Percentiles rank a stretch among this genome's conserved stretches.
phyloP scores from a whole-genome alignment of 768 basidiomycete species.

The Rhizopogon roseolus region DNA sequence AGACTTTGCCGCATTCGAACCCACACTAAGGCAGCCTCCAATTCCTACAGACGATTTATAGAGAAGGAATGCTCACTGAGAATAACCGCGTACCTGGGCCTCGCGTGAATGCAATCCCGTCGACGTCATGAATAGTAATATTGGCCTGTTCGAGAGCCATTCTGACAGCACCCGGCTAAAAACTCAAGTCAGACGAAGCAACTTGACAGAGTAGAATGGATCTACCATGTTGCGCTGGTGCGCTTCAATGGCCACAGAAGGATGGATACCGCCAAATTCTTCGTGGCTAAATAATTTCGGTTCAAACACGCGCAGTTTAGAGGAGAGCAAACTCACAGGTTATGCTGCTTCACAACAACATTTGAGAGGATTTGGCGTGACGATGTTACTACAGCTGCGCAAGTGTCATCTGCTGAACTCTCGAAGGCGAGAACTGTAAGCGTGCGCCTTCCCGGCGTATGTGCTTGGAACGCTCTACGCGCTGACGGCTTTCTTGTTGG shows the following conservation, averaged over 20 bases:
- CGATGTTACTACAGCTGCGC: conserved; percentile 80
- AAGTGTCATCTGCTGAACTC: conserved; percentile 92
- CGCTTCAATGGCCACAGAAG: conserved; percentile 66
- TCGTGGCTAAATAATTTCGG: conserved; percentile 15
- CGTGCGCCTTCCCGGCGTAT: conserved; percentile 1
- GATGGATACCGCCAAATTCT: conserved; percentile 65
- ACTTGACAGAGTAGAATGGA: background rate
- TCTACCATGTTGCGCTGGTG: conserved; percentile 78
- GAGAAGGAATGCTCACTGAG: conserved; percentile 3
- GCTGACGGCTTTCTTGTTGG: background rate
- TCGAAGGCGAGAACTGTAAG: conserved; percentile 78
- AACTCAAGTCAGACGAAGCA: background rate
- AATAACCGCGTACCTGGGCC: conserved; percentile 57
- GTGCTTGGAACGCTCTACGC: background rate
- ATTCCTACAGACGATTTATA: conserved; percentile 46
- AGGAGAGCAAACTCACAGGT: conserved; percentile 37
- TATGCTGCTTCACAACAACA: conserved; percentile 80
- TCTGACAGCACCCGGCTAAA: conserved; percentile 68
- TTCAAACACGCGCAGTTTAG: background rate
- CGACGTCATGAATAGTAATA: conserved; percentile 55
- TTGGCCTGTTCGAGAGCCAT: conserved; percentile 64
- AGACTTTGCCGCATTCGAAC: conserved; percentile 78
- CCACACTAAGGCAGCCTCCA: conserved; percentile 74
- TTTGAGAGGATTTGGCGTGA: conserved; percentile 71
- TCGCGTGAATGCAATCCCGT: conserved; percentile 88